Evolutionary conservation across 2,329 filamentous ascomycete species (phyloP).

Genomic region (Arthrobotrys musiformis): DNA sequence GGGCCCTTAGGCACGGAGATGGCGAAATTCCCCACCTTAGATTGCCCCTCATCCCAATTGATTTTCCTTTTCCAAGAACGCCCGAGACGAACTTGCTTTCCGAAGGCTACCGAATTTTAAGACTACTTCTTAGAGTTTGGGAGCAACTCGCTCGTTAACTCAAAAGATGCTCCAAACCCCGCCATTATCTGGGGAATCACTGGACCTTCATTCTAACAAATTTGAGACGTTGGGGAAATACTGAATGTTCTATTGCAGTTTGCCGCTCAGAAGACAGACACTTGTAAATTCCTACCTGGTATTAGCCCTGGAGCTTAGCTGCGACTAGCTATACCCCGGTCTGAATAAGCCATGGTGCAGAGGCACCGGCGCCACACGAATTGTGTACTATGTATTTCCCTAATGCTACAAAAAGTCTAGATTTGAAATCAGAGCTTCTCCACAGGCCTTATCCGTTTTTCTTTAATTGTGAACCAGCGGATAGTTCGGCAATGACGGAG

Average conservation of each 20-base stretch:
- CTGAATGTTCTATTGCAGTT: background rate
- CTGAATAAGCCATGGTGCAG: background rate
- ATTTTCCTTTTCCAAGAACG: background rate
- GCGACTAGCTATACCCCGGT: slow-evolving; percentile 4
- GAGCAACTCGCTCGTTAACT: too few relatives aligned
- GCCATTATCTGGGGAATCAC: slow-evolving; percentile 20
- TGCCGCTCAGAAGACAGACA: background rate
- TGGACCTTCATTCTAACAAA: background rate
- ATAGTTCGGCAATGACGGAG: slow-evolving; percentile 31
- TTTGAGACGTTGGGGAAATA: slow-evolving; percentile 10
- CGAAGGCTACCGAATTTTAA: slow-evolving; percentile 13
- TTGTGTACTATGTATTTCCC: background rate
- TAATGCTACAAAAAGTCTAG: background rate
- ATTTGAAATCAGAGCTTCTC: slow-evolving; percentile 40
- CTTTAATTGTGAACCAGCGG: slow-evolving; percentile 14
- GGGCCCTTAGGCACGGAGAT: slow-evolving; percentile 28
- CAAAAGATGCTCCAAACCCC: slow-evolving; percentile 21
- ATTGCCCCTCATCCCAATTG: slow-evolving; percentile 12
- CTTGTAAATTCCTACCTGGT: background rate
- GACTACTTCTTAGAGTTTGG: slow-evolving; percentile 1
- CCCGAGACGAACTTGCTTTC: slow-evolving; percentile 32
- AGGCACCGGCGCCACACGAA: slow-evolving; percentile 4
- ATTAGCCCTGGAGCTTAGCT: background rate
- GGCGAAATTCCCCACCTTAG: slow-evolving; percentile 33
- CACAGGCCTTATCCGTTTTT: background rate